These are phyloP conservation scores for Aspergillus felis DNA, from an alignment of 2,329 filamentous ascomycete species.

Conservation along the genomic window DNA sequence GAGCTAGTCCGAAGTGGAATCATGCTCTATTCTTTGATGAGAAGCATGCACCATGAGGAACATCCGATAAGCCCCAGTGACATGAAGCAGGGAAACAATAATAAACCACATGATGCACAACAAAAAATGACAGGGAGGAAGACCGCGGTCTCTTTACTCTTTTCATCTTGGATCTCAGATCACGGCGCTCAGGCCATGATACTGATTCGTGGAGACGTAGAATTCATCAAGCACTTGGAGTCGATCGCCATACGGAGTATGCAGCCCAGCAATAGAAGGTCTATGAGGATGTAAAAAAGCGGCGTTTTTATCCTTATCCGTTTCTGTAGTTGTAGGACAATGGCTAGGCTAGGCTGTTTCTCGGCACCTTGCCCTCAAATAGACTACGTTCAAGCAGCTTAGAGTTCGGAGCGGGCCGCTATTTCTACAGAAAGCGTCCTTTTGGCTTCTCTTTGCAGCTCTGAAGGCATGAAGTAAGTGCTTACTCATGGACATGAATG, in stretches of 20 bases:
- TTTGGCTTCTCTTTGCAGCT: background rate
- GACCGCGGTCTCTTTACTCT: background rate
- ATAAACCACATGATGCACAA: background rate
- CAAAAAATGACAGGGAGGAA: background rate
- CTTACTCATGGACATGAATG: background rate
- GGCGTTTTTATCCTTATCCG: background rate
- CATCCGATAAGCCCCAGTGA: background rate
- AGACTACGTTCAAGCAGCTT: background rate
- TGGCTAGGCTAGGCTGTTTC: background rate
- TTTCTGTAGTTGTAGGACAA: background rate
- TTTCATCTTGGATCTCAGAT: background rate
- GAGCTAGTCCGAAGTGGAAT: background rate
- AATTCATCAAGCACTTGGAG: background rate
- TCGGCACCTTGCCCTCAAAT: too few species aligned
- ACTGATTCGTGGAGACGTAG: background rate
- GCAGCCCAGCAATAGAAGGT: background rate
- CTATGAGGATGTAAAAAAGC: background rate
- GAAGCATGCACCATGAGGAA: background rate
- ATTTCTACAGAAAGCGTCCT: background rate
- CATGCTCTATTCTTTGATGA: background rate
- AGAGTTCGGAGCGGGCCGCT: background rate
- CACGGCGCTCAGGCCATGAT: background rate
- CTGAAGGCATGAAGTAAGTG: background rate
- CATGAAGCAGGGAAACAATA: background rate
- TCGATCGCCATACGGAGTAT: background rate